Base-by-base conservation (phyloP, 768 basidiomycete species). In the Suillus placidus region DNA sequence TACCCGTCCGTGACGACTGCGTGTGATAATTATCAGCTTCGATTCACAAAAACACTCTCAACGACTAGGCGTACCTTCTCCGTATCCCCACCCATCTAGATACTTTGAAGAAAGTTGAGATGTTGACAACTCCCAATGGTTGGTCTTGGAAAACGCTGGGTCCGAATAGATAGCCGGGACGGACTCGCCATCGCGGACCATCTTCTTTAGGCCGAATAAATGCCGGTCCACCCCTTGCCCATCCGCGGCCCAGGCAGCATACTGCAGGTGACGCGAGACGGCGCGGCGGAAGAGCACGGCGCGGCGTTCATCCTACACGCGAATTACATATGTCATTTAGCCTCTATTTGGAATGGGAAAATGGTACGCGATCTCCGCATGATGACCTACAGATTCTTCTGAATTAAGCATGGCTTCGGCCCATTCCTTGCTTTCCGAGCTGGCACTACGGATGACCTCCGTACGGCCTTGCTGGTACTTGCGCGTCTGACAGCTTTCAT, bases 1-100 rank as follows among this genome's bases (percentile, higher is more conserved):
- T 93, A 97, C 4, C 96, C 97, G 68, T 97, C 94, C 1, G 88
- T 84, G 0, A 97, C 95, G 35, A 99, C 96, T 92, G 66, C 18
- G 71, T 72, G 52, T 9, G 30, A n/a, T n/a, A 43, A 51, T 16
- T 34, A 38, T 12, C 49, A 4, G 7, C 40, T 14, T 32, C 13
- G 32, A 64, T 34, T 35, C 18, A 9, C 52, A 18, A 34, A 13
- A 18, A 42, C 20, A 9, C 47, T 18, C 8, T 12, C 65, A 35
- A 43, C 67, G 42, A 37, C 30, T 64, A 9, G 32, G 77, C 84
- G 68, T 65, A 93, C 93, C 93, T 85, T 97, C 94, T 9, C 95
- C 95, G 74, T 98, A 98, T 16, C 97, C 97, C 97, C 97, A 99
- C 26, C 95, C 95, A 70, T 96, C 93, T 40, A 99, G 81, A 76